These are phyloP conservation scores for Xylaria flabelliformis DNA, from an alignment of 495 filamentous ascomycete species.

Conservation along the genomic window DNA sequence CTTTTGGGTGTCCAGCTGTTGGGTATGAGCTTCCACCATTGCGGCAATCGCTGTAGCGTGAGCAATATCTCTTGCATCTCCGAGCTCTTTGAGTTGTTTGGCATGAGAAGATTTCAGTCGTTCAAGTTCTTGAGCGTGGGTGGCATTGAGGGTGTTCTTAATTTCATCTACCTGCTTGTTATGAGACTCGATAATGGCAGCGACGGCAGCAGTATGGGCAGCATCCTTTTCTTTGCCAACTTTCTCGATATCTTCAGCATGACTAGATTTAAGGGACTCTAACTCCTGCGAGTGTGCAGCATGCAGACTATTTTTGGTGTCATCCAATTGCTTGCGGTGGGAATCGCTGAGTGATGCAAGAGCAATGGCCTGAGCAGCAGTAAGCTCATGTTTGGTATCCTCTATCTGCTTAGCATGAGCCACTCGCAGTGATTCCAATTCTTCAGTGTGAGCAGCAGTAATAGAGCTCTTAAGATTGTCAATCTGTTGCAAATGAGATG, in stretches of 20 bases:
- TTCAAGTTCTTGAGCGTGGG: slow-evolving; percentile 43
- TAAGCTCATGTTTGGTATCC: slow-evolving; percentile 44
- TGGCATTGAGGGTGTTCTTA: slow-evolving; percentile 46
- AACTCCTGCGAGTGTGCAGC: slow-evolving; percentile 39
- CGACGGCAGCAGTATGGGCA: slow-evolving; percentile 28
- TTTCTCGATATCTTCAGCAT: slow-evolving; percentile 46
- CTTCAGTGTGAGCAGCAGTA: slow-evolving; percentile 33
- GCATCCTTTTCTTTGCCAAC: slow-evolving; percentile 44
- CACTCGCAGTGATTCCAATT: slow-evolving; percentile 47
- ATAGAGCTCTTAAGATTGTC: slow-evolving; percentile 43
- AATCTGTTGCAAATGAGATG: slow-evolving; percentile 43
- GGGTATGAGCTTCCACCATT: slow-evolving; percentile 34
- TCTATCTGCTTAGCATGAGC: slow-evolving; percentile 48
- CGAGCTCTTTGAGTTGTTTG: slow-evolving; percentile 40
- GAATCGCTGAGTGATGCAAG: slow-evolving; percentile 18
- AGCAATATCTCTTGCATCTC: slow-evolving; percentile 26
- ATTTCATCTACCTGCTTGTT: slow-evolving; percentile 34
- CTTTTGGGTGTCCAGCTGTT: slow-evolving; percentile 33
- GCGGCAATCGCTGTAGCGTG: slow-evolving; percentile 32
- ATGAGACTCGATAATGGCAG: slow-evolving; percentile 16
- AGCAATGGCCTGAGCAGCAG: slow-evolving; percentile 29
- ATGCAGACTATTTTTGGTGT: slow-evolving; percentile 42
- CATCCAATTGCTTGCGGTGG: slow-evolving; percentile 21
- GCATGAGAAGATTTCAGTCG: slow-evolving; percentile 45
- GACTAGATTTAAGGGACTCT: slow-evolving; percentile 44